phyloP scores from a whole-genome alignment of 139 green algal species.

The Dunaliella primolecta region DNA sequence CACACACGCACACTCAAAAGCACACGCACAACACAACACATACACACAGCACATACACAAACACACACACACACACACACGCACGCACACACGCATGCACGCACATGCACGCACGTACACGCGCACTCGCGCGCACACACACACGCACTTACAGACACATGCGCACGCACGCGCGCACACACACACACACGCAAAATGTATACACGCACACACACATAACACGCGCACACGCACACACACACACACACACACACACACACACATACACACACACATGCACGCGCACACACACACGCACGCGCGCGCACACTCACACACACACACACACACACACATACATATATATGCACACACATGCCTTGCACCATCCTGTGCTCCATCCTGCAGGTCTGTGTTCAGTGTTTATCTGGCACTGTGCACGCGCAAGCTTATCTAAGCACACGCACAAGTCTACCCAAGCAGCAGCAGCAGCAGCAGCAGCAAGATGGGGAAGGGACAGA shows the following conservation, averaged over 20 bases:
- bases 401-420: too few species aligned
- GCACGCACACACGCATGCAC: neutral
- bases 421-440: too few species aligned
- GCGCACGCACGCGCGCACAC: too few species aligned
- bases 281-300: neutral
- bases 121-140: neutral
- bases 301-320: neutral
- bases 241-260: neutral
- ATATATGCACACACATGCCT: neutral
- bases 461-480: too few species aligned
- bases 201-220: neutral
- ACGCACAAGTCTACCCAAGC: too few species aligned
- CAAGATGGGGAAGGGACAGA: slow-evolving; percentile 58
- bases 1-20: too few species aligned
- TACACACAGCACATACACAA: too few species aligned
- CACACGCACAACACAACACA: too few species aligned
- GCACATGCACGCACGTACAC: neutral
- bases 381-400: too few species aligned
- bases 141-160: neutral
- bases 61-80: too few species aligned
- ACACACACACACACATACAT: neutral
- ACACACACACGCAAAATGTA: too few species aligned
- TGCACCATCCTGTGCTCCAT: too few species aligned
- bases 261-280: neutral
- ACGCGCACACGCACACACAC: neutral